Evolutionary conservation across 805 yeast species (phyloP), one percentile per base, ranked within the genome.

Genomic region (Brettanomyces nanus): DNA sequence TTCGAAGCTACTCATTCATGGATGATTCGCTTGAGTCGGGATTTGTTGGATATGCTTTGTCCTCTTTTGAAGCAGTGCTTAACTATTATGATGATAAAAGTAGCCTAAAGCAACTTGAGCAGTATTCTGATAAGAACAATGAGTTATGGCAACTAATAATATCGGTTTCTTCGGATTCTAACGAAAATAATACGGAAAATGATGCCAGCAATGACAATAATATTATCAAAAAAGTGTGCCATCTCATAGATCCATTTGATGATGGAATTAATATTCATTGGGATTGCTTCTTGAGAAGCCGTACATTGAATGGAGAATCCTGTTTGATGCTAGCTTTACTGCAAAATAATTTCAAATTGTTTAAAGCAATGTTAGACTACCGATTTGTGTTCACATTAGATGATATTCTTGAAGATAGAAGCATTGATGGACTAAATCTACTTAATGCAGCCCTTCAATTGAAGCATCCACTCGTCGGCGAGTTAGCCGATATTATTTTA

Each of bases 51-150:
- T 90, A 90, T 54, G 79, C 87, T 1, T 46, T 86, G 11, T 80
- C 95, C 32, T 85, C 95, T 5, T 64, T 87, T 31, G 95, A 87
- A 48, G 95, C 87, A 0, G 94, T 85, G 0, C 51, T 85, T 6
- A 74, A 63, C 39, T 90, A 81, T 50, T 63, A 86, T n/a, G 59
- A 59, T 25, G 59, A 68, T 27, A 37, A 43, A 5, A 55, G 53
- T 9, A 69, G 68, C 33, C 33, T 61, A 6, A 58, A 59, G 2
- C 52, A 56, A 3, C 56, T 81, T 35, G 49, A 59, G 3, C 41
- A 48, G 1, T 52, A 63, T 9, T 75, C 89, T 0, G 52, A 52
- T 2, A 51, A 50, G 2, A 85, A 85, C 54, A 54, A 55, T 31
- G 52, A 53, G n/a, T 61, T 80, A 28, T 80, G 87, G 80, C 48